Evolutionary conservation across 495 filamentous ascomycete genomes (phyloP).

Genomic region (Podospora sp.): DNA sequence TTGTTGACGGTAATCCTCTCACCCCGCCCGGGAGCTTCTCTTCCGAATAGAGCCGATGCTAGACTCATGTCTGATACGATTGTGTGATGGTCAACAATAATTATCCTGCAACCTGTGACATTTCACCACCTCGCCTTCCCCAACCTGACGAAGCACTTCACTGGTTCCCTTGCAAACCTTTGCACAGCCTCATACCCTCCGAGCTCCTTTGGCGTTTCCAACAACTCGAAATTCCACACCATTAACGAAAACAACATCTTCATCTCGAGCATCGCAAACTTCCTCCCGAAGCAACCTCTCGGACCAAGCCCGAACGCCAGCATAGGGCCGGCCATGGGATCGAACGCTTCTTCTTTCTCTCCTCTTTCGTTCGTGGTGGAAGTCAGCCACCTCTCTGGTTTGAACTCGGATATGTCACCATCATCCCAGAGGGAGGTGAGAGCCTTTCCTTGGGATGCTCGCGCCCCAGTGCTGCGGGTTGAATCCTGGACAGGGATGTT

Average conservation of each 20-base stretch:
- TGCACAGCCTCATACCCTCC: slow-evolving; percentile 34
- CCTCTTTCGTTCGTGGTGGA: neutral
- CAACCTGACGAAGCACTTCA: slow-evolving; percentile 34
- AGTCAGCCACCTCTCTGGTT: slow-evolving; percentile 41
- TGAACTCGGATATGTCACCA: slow-evolving; percentile 45
- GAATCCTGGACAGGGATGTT: slow-evolving; percentile 24
- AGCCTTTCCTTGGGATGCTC: slow-evolving; percentile 30
- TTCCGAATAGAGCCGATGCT: too few relatives aligned
- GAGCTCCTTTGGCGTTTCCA: slow-evolving; percentile 22
- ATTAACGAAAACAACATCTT: slow-evolving; percentile 39
- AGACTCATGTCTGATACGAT: too few relatives aligned
- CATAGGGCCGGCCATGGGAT: slow-evolving; percentile 34
- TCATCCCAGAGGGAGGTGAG: slow-evolving; percentile 44
- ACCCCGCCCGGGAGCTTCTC: too few relatives aligned
- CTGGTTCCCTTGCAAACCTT: slow-evolving; percentile 34
- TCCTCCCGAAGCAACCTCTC: slow-evolving; percentile 55
- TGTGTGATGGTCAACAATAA: too few relatives aligned
- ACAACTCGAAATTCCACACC: slow-evolving; percentile 45
- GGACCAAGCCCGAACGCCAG: slow-evolving; percentile 57
- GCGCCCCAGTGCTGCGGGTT: slow-evolving; percentile 34
- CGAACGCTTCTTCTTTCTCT: slow-evolving; percentile 30
- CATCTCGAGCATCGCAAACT: slow-evolving; percentile 43
- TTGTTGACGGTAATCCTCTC: too few relatives aligned
- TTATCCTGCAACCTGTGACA: neutral
- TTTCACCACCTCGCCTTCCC: neutral